Evolutionary conservation across 2,329 filamentous ascomycete genomes (phyloP), one percentile per base, ranked within the genome.

Genomic region (Penicillium aurantiogriseum): DNA sequence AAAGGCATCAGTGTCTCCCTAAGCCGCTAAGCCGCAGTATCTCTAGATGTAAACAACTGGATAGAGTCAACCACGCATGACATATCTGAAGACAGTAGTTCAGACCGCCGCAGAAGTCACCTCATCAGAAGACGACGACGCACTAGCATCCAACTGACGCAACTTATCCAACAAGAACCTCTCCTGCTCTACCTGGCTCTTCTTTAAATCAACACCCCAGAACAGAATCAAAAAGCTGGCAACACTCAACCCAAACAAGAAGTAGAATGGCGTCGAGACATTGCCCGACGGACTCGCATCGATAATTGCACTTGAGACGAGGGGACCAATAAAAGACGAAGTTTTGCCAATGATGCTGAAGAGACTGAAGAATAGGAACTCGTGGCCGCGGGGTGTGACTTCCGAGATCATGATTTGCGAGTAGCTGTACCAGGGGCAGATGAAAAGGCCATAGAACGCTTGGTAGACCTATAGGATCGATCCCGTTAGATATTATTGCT

Each of bases 401-500:
- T 88, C 87, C 3, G 82, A 85, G 63, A 89, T 89, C 81, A 89
- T 86, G 65, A 86, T 88, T 68, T 89, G 86, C 0, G 81, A 84
- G 71, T 89, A 89, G 47, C 83, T 85, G 71, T 88, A 89, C 86
- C 86, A 89, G 0, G 86, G 86, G 61, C 86, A 88, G 7, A 88
- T 83, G 46, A 88, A 81, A 1, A 89, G 75, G 0, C 87, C 86
- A 64, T 88, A 89, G 62, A 85, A 87, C 9, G 71, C 75, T 69
- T 79, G 76, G 57, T 79, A 79, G 27, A 78, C 65, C 70, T 73
- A 38, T 31, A 29, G 0, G 19, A 21, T 47, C 21, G 11, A 27
- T 10, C 10, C 1, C 1, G 27, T 54, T 46, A 51, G 52, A 15
- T 8, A 27, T 45, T 3, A 5, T 1, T 25, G 5, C 15, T 8